Evolutionary conservation across 2,329 filamentous ascomycete genomes (phyloP), one percentile per base, ranked within the genome.

Genomic region (Arthrobotrys sphaeroides): DNA sequence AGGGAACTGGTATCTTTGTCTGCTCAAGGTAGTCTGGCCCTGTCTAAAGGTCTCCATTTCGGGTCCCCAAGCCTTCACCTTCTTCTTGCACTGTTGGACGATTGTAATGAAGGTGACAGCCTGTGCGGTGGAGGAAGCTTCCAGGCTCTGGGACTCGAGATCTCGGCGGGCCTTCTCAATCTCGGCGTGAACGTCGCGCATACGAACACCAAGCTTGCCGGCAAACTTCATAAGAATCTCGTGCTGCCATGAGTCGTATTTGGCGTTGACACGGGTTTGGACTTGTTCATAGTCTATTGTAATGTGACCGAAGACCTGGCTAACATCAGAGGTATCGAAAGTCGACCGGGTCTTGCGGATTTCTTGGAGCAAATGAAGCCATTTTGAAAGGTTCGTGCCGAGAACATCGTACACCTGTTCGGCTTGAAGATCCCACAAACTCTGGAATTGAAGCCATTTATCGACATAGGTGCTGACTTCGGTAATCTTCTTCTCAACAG

Each of bases 201-300:
- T 96, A 57, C 94, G 91, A 77, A 89, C 91, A 51, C 94, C 93
- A 49, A 99, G 90, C 67, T 95, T 92, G 68, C 88, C 87, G 38
- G 93, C 95, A 83, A 99, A 99, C 82, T 97, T 97, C 79, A 91
- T 88, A 38, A 98, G 86, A 66, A 99, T 96, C 78, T 99, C 95
- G 80, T 97, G 93, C 82, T 99, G 95, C 95, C 96, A 99, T 82
- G 98, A 94, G 81, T 99, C 96, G 81, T 99, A 99, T 82, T 98
- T 99, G 80, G 93, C 93, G 80, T 98, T 99, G 82, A 99, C 95
- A 83, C 97, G 97, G 69, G 94, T 93, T 83, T 99, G 96, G 0
- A 99, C 95, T 83, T 99, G 96, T 80, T 98, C 95, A 81, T 99
- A 99, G 82, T 99, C 94, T 80, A 99, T 93, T 2, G 91, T 93